phyloP scores from a whole-genome alignment of 2,329 filamentous ascomycete genomes.

The Sarocladium brachiariae region DNA sequence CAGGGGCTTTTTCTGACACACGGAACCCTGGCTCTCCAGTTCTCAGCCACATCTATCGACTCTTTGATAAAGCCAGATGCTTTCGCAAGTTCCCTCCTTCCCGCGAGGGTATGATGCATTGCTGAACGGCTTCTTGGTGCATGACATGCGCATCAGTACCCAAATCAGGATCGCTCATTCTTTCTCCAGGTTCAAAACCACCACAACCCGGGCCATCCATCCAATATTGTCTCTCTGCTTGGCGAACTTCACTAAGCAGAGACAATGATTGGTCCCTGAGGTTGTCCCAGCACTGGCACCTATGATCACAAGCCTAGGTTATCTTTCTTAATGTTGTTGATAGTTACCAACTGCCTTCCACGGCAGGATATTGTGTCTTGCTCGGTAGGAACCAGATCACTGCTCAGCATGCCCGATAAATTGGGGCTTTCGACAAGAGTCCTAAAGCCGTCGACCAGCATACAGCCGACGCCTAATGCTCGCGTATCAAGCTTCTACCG shows the following conservation, averaged over 20 bases:
- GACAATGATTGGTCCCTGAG: not conserved
- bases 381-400: not conserved
- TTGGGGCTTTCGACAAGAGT: not conserved
- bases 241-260: not conserved
- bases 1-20: not conserved
- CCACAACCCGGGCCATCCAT: not conserved
- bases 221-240: not conserved
- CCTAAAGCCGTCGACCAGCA: not conserved
- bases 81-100: not conserved
- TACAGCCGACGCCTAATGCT: not conserved
- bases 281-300: too few species aligned
- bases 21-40: slow-evolving; percentile 1
- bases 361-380: not conserved
- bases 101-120: slow-evolving; percentile 1
- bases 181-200: not conserved
- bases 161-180: not conserved
- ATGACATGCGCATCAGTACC: slow-evolving; percentile 6
- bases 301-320: too few species aligned
- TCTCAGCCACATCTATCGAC: slow-evolving; percentile 3
- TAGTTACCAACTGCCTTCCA: not conserved
- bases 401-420: not conserved
- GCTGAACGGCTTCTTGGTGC: not conserved
- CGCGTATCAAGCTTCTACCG: not conserved
- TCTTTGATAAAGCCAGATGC: slow-evolving; percentile 1
- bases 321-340: too few species aligned